Evolutionary conservation across 139 green algal genomes (phyloP).

Genomic region (Chlorella sp.): DNA sequence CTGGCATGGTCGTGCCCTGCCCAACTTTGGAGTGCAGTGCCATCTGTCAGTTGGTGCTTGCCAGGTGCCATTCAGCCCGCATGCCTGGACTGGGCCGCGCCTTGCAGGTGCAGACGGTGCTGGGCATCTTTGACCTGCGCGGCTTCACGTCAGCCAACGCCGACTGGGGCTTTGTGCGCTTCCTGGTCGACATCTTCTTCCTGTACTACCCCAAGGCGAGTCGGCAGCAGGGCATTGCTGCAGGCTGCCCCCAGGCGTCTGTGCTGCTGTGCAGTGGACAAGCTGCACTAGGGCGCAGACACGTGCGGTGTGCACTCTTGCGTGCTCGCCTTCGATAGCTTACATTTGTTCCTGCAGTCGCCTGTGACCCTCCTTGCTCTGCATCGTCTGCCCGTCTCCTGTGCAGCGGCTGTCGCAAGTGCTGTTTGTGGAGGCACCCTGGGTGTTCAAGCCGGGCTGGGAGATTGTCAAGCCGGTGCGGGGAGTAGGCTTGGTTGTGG

Average conservation of each 20-base stretch:
- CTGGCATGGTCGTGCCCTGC: too few relatives aligned
- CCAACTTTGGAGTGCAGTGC: too few relatives aligned
- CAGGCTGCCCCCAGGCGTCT: too few relatives aligned
- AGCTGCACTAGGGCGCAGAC: too few relatives aligned
- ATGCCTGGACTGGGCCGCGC: too few relatives aligned
- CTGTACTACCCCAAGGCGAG: constrained; percentile 89
- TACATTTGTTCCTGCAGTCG: too few relatives aligned
- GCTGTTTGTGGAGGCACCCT: constrained; percentile 93
- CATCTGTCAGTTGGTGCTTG: too few relatives aligned
- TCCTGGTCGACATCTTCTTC: constrained; percentile 97
- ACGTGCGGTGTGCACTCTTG: too few relatives aligned
- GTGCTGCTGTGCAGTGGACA: too few relatives aligned
- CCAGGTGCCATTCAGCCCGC: too few relatives aligned
- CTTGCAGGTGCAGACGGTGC: constrained; percentile 77
- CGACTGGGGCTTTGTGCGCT: constrained; percentile 87
- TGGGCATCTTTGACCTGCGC: constrained; percentile 94
- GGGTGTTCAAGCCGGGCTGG: constrained; percentile 92
- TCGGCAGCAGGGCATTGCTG: neutral
- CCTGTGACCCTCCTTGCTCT: neutral
- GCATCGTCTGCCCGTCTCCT: constrained; percentile 45
- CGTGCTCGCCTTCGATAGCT: too few relatives aligned
- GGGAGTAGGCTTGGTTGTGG: neutral
- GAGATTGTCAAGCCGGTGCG: constrained; percentile 82
- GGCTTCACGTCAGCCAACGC: constrained; percentile 84
- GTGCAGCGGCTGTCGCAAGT: constrained; percentile 83